Conservation (phyloP, 805 yeast species). For the Teunomyces barrocoloradensis region DNA sequence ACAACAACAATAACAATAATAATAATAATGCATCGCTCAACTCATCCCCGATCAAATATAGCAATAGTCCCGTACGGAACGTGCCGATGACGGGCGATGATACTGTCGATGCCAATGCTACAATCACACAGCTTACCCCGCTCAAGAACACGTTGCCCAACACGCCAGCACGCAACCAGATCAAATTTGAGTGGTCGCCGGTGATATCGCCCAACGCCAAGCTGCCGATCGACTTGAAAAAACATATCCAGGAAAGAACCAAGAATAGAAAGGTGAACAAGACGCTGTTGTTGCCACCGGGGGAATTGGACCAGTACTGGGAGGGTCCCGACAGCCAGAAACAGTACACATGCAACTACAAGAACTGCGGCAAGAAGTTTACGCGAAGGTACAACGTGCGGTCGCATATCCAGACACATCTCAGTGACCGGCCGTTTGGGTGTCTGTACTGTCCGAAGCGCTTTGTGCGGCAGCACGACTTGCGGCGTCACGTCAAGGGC, state of each 20-base stretch:
- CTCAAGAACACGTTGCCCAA: slow-evolving; percentile 31
- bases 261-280: slow-evolving; percentile 49
- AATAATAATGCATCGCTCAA: slow-evolving; percentile 13
- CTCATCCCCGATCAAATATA: slow-evolving; percentile 33
- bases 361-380: slow-evolving; percentile 78
- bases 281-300: slow-evolving; percentile 79
- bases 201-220: slow-evolving; percentile 38
- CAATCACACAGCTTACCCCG: slow-evolving; percentile 41
- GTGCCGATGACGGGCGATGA: slow-evolving; percentile 26
- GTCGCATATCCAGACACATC: slow-evolving; percentile 94
- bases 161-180: slow-evolving; percentile 33
- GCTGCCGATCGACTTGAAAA: slow-evolving; percentile 13
- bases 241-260: slow-evolving; percentile 41
- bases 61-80: slow-evolving; percentile 20
- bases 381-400: slow-evolving; percentile 88
- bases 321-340: slow-evolving; percentile 75
- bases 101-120: slow-evolving; percentile 38
- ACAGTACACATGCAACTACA: slow-evolving; percentile 69
- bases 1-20: background rate
- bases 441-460: slow-evolving; percentile 78
- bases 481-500: slow-evolving; percentile 83
- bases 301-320: slow-evolving; percentile 81
- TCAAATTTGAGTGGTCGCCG: slow-evolving; percentile 44
- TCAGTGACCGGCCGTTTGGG: slow-evolving; percentile 87
- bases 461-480: slow-evolving; percentile 94